phyloP scores from a whole-genome alignment of 495 filamentous ascomycete genomes.

The Tuber calosporum region DNA sequence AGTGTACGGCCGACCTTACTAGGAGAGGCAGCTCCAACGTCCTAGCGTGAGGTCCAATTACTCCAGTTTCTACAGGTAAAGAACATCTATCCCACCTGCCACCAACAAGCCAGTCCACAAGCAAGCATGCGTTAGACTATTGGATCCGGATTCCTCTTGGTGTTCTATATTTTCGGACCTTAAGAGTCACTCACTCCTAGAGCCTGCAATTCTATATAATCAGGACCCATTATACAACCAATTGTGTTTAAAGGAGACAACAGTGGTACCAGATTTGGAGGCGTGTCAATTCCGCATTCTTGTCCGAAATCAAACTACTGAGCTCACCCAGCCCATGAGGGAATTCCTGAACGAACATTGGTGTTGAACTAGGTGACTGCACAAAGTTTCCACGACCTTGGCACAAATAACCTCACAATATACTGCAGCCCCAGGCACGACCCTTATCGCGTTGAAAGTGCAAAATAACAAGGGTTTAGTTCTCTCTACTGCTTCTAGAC shows the following conservation, averaged over 20 bases:
- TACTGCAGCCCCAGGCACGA: not conserved
- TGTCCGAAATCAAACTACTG: not conserved
- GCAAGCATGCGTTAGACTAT: not conserved
- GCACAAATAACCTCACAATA: not conserved
- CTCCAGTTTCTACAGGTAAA: not conserved
- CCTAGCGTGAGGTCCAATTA: too few species aligned
- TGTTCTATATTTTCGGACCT: not conserved
- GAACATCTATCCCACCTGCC: not conserved
- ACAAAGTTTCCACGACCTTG: not conserved
- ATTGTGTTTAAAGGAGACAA: not conserved
- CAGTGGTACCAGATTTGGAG: not conserved
- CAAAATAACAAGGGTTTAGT: constrained; percentile 33
- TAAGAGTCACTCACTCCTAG: not conserved
- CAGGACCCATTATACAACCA: not conserved
- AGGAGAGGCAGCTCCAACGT: too few species aligned
- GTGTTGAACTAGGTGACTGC: not conserved
- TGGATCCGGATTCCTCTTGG: not conserved
- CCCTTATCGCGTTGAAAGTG: too few species aligned
- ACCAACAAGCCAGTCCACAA: not conserved
- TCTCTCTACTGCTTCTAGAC: constrained; percentile 41
- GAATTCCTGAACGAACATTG: not conserved
- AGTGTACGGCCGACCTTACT: too few species aligned
- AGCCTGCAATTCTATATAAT: not conserved
- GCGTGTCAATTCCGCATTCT: not conserved
- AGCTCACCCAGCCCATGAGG: not conserved